A percentile compares a stretch with the other conserved stretches of the same genome.
Conservation (phyloP, 2,329 filamentous ascomycete genomes). For the Verticillium nonalfalfae region DNA sequence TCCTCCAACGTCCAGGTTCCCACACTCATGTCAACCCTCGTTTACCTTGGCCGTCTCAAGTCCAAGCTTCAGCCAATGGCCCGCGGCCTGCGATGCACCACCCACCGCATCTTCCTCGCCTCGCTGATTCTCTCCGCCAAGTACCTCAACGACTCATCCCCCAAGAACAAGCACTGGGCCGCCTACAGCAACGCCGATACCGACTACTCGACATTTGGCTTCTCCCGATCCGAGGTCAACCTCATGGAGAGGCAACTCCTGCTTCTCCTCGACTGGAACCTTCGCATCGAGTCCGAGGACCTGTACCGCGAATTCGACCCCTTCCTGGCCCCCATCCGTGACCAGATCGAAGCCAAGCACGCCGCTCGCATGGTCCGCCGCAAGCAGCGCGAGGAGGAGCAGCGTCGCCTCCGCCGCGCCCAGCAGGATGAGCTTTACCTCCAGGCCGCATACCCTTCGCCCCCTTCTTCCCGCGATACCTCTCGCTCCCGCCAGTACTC, state of each 20-base stretch:
- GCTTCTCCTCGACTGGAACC: conserved; percentile 90
- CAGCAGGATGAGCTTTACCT: conserved; percentile 25
- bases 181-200: conserved; percentile 76
- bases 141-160: conserved; percentile 96
- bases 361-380: conserved; percentile 44
- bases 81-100: conserved; percentile 93
- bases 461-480: conserved; percentile 37
- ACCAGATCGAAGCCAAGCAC: conserved; percentile 45
- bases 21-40: conserved; percentile 92
- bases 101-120: conserved; percentile 95
- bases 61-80: conserved; percentile 85
- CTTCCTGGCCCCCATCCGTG: conserved; percentile 81
- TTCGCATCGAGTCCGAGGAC: conserved; percentile 77
- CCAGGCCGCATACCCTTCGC: conserved; percentile 32
- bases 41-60: conserved; percentile 84
- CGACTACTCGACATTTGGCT: conserved; percentile 65
- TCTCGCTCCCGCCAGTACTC: conserved; percentile 32
- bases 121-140: conserved; percentile 83
- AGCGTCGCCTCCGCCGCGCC: conserved; percentile 14
- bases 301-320: conserved; percentile 81
- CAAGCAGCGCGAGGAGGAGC: conserved; percentile 33
- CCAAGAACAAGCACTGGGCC: conserved; percentile 99
- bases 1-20: conserved; percentile 95
- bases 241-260: conserved; percentile 99
- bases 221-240: conserved; percentile 93